Percentiles rank a stretch among this genome's conserved stretches.
phyloP scores from a whole-genome alignment of 768 basidiomycete genomes.

The Dictyophora rubrovolvata region DNA sequence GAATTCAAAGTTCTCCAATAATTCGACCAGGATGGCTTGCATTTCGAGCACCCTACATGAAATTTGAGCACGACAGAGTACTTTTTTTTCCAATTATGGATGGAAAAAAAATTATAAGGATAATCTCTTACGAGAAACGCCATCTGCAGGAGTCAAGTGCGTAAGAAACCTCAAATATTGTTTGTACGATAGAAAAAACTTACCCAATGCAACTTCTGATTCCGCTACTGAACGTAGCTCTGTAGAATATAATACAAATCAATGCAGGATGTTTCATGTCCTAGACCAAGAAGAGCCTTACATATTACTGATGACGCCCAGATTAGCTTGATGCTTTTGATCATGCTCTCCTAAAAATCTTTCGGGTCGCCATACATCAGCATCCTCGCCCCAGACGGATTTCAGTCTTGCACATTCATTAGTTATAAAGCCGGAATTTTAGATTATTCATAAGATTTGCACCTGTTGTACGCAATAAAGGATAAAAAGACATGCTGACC shows the following conservation, averaged over 20 bases:
- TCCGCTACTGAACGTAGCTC: slow-evolving; percentile 4
- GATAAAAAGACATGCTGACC: slow-evolving; percentile 43
- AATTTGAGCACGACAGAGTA: not conserved
- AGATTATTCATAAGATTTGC: not conserved
- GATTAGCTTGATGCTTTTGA: slow-evolving; percentile 11
- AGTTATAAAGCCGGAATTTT: not conserved
- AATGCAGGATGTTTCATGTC: not conserved
- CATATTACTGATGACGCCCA: slow-evolving; percentile 17
- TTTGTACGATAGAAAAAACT: not conserved
- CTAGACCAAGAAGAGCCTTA: not conserved
- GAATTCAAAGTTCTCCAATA: slow-evolving; percentile 27
- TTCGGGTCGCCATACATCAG: slow-evolving; percentile 17
- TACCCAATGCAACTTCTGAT: slow-evolving; percentile 3
- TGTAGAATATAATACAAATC: not conserved
- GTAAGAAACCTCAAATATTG: not conserved
- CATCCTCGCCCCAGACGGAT: slow-evolving; percentile 17
- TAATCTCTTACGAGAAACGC: slow-evolving; percentile 12
- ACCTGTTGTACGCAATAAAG: slow-evolving; percentile 48
- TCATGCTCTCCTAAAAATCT: slow-evolving; percentile 9
- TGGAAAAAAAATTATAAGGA: not conserved
- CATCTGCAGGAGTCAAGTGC: slow-evolving; percentile 1
- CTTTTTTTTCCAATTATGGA: too few species aligned
- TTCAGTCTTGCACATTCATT: slow-evolving; percentile 9
- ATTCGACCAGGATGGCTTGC: slow-evolving; percentile 25
- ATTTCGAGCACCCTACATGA: slow-evolving; percentile 21